These are phyloP conservation scores for Diaporthe caulivora DNA, from an alignment of 2,329 filamentous ascomycete genomes.

Conservation along the genomic window DNA sequence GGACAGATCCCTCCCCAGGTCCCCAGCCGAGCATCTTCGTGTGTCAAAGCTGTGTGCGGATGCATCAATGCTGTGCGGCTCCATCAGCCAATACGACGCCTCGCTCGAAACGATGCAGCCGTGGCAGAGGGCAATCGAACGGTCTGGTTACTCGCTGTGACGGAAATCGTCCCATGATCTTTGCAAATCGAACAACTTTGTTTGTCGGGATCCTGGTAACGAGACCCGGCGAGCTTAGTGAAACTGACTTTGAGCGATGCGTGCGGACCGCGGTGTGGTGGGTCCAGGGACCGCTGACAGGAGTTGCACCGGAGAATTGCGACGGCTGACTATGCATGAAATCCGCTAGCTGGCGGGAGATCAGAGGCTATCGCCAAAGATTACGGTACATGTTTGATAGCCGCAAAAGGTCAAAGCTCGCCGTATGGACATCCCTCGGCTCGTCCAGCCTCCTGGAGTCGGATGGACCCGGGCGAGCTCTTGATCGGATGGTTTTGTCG, in stretches of 20 bases:
- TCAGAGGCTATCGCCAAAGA: slow-evolving; percentile 24
- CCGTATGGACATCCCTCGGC: slow-evolving; percentile 10
- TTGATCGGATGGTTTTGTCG: slow-evolving; percentile 22
- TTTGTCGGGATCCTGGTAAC: slow-evolving; percentile 21
- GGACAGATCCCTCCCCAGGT: slow-evolving; percentile 16
- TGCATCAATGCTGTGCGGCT: slow-evolving; percentile 26
- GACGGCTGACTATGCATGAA: slow-evolving; percentile 11
- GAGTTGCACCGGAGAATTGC: slow-evolving; percentile 8
- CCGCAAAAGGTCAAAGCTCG: slow-evolving; percentile 22
- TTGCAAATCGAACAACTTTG: slow-evolving; percentile 30
- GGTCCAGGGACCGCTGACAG: slow-evolving; percentile 31
- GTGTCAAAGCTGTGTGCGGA: slow-evolving; percentile 19
- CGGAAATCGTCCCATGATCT: slow-evolving; percentile 28
- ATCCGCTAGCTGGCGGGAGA: slow-evolving; percentile 4
- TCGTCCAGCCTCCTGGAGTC: slow-evolving; percentile 8
- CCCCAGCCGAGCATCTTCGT: slow-evolving; percentile 23
- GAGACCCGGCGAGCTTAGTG: slow-evolving; percentile 18
- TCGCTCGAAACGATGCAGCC: slow-evolving; percentile 10
- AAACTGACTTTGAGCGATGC: slow-evolving; percentile 23
- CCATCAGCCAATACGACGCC: slow-evolving; percentile 5
- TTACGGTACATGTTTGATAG: slow-evolving; percentile 16
- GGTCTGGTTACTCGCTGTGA: slow-evolving; percentile 21
- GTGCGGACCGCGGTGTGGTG: slow-evolving; percentile 5
- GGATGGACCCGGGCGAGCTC: slow-evolving; percentile 10
- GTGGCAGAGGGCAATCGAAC: slow-evolving; percentile 28